Percentiles rank a stretch among this genome's conserved stretches.
These are phyloP conservation scores for Aspergillus proliferans DNA, from an alignment of 2,329 filamentous ascomycete species.

Conservation along the genomic window DNA sequence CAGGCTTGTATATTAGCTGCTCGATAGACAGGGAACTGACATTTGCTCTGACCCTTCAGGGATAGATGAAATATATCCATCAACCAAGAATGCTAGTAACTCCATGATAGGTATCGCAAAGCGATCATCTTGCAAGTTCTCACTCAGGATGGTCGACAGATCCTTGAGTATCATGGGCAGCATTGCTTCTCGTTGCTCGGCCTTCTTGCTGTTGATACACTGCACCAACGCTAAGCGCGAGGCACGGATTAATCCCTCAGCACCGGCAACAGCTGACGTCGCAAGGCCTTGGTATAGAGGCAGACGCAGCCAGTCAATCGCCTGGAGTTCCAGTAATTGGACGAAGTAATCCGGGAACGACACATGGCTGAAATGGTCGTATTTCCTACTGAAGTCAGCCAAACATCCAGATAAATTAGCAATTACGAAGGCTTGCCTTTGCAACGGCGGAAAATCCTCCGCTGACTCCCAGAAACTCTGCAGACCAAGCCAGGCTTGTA, in stretches of 20 bases:
- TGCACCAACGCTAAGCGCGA: conserved; percentile 37
- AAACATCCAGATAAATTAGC: no score
- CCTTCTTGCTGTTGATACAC: conserved; percentile 22
- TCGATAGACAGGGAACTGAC: conserved; percentile 11
- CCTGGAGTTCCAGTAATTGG: conserved; percentile 34
- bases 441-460: conserved; percentile 27
- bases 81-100: conserved; percentile 68
- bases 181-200: conserved; percentile 29
- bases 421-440: conserved; percentile 33
- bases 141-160: conserved; percentile 50
- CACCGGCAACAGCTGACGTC: conserved; percentile 40
- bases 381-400: conserved; percentile 27
- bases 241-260: conserved; percentile 39
- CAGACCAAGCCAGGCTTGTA: conserved; percentile 43
- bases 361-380: conserved; percentile 40
- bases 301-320: conserved; percentile 30
- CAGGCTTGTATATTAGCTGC: neutral
- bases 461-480: conserved; percentile 34
- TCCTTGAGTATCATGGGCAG: conserved; percentile 45
- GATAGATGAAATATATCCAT: conserved; percentile 43
- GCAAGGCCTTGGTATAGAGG: conserved; percentile 38
- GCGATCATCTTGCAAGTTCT: conserved; percentile 57
- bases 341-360: conserved; percentile 39
- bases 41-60: conserved; percentile 42
- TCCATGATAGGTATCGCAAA: conserved; percentile 71